These are phyloP conservation scores for Phymatotrichopsis omnivora DNA, from an alignment of 2,329 filamentous ascomycete genomes.

Conservation along the genomic window DNA sequence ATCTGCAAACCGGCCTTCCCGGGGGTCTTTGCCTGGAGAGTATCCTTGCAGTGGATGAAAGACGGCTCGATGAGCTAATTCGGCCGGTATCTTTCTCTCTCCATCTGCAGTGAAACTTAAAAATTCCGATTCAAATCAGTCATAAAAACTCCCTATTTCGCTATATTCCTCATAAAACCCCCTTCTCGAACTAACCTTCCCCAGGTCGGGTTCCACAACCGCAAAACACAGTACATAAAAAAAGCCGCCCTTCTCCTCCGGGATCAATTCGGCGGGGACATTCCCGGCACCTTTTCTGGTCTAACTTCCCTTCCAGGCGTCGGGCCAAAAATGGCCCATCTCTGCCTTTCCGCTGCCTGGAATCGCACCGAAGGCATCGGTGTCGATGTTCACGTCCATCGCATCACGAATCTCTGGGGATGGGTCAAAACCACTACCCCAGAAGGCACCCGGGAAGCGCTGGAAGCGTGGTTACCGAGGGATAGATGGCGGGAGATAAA, in stretches of 20 bases:
- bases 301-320: conserved; percentile 73
- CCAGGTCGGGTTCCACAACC: conserved; percentile 88
- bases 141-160: background rate
- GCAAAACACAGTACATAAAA: conserved; percentile 80
- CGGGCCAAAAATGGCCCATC: conserved; percentile 88
- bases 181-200: conserved; percentile 33
- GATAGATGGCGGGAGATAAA: conserved; percentile 92
- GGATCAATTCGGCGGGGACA: conserved; percentile 62
- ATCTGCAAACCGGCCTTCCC: conserved; percentile 62
- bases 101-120: too few relatives aligned
- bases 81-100: conserved; percentile 10
- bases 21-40: conserved; percentile 62
- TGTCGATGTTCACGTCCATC: conserved; percentile 89
- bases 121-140: background rate
- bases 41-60: conserved; percentile 60
- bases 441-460: conserved; percentile 64
- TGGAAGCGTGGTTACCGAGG: conserved; percentile 73
- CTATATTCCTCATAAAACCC: background rate
- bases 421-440: conserved; percentile 71
- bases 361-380: conserved; percentile 65
- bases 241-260: conserved; percentile 61
- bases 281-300: conserved; percentile 66
- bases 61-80: conserved; percentile 34
- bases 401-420: conserved; percentile 88
- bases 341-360: conserved; percentile 72